These are phyloP conservation scores for Vickermania ingenoplastis DNA, from an alignment of 208 protist genomes.

Conservation along the genomic window DNA sequence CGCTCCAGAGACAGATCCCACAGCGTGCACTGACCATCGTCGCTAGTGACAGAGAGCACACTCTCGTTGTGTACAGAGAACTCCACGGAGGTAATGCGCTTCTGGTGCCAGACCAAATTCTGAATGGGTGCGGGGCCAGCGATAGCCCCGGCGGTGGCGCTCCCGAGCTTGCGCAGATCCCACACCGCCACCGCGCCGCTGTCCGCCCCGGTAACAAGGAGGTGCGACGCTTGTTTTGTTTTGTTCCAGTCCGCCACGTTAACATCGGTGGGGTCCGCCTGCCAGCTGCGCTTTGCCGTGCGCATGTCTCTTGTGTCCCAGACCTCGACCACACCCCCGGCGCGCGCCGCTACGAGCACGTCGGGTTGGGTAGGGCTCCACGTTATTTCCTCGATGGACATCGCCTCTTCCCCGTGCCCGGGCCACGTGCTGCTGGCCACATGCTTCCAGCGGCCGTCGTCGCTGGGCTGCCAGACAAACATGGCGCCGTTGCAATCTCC, in stretches of 20 bases:
- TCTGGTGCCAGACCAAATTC: conserved; percentile 89
- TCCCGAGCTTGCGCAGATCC: conserved; percentile 91
- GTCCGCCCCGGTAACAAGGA: conserved; percentile 95
- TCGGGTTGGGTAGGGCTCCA: conserved; percentile 92
- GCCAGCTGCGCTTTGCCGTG: conserved; percentile 53
- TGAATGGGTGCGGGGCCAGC: conserved; percentile 54
- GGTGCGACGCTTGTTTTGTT: conserved; percentile 77
- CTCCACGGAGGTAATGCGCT: conserved; percentile 94
- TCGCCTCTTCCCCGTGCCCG: conserved; percentile 8
- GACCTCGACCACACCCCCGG: conserved; percentile 77
- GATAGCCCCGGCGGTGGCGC: neutral
- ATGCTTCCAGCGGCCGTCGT: conserved; percentile 66
- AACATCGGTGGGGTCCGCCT: conserved; percentile 89
- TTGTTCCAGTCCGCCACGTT: conserved; percentile 97
- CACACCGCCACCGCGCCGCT: conserved; percentile 95
- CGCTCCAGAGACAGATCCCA: conserved; percentile 98
- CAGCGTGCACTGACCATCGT: conserved; percentile 92
- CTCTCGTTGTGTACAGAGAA: conserved; percentile 95
- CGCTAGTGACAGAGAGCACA: conserved; percentile 88
- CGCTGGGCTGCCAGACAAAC: conserved; percentile 77
- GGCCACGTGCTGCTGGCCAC: conserved; percentile 45
- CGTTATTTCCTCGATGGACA: conserved; percentile 95
- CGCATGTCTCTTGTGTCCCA: conserved; percentile 91
- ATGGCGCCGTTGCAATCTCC: conserved; percentile 92
- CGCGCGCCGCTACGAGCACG: conserved; percentile 77